Base-by-base conservation (phyloP, 2,329 filamentous ascomycete genomes). In the Trichoderma endophyticum region DNA sequence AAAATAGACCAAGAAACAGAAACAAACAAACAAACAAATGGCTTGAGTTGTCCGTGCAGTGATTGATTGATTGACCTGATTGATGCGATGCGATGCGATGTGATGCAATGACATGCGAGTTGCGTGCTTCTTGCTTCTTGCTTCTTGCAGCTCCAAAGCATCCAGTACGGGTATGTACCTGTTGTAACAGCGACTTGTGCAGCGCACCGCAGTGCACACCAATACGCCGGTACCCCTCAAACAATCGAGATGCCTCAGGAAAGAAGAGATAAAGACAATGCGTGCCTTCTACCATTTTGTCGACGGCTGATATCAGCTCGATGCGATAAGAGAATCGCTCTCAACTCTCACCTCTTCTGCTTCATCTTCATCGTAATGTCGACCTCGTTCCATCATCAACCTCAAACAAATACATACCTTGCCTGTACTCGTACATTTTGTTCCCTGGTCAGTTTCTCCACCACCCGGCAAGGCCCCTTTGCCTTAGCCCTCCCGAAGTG, bases 401-500 rank as follows among this genome's bases (percentile, higher is more conserved):
- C 26, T 30, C 56, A 30, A 51, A n/a, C 56, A n/a, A 59, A 18
- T 21, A 56, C 51, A 6, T 26, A 56, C 24, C 15, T 32, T 21
- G 15, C 43, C 36, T 39, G 36, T 18, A 48, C 43, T 48, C n/a
- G 43, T 21, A 51, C n/a, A 21, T 21, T 51, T 21, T 21, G 43
- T 51, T 66, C 63, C 63, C 63, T 51, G 63, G 63, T 66, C 63
- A 54, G 48, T 21, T 56, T 34, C 63, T 66, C 63, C 63, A 66
- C 63, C 63, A 66, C 26, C 24, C 30, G 30, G 48, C 63, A 56
- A 66, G 63, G 63, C 63, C 63, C 63, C 62, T 66, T 15, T 66
- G 63, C 48, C 30, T 39, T 66, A 66, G 63, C 30, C 63, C 60
- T 63, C 60, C 60, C 60, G 34, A 24, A 63, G 60, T 66, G 63